Base-by-base conservation (phyloP, 202 grass and related monocot species). In the Schoenoplectus tabernaemontani region DNA sequence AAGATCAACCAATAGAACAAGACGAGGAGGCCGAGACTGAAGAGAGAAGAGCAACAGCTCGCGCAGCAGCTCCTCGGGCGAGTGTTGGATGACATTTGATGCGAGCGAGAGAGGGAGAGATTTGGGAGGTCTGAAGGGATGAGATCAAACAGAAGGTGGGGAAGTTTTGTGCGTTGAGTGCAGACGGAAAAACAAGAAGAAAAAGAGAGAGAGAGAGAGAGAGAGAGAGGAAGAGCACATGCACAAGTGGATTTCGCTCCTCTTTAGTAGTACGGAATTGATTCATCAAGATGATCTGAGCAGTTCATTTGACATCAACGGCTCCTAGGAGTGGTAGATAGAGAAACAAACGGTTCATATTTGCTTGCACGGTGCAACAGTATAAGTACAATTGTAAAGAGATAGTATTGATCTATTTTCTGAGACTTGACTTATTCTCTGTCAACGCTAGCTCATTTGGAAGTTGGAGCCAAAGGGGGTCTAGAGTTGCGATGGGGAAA, bases 1-100 rank as follows among this genome's bases (percentile, higher is more conserved):
- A 86, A 87, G 74, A 78, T 83, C 53, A 86, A 59, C 92, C 87
- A 91, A 63, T 87, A 95, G 60, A 87, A 19, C 58, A 91, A 79
- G 39, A 95, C 19, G 17, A 59, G 0, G n/a, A 86, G 4, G 59
- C 91, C 89, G 4, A 11, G 50, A 37, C 0, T 7, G 59, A 91
- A 0, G 1, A 81, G 42, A 0, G 23, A 39, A 34, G 64, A 16
- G 41, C 87, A 87, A 57, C 82, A 89, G 3, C 58, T 22, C 19
- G 0, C 48, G 32, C 63, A 4, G 44, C 15, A 20, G 17, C 0
- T 0, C 39, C 0, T 7, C 1, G 7, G 2, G 7, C 30, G 5
- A 57, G 11, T 1, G 22, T 43, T 0, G 73, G 78, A 0, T 47
- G 74, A 0, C 41, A 9, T 71, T 19, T 2, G 51, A 20, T 23